These are phyloP conservation scores for Alectoria sarmentosa DNA, from an alignment of 495 filamentous ascomycete genomes.

Conservation along the genomic window DNA sequence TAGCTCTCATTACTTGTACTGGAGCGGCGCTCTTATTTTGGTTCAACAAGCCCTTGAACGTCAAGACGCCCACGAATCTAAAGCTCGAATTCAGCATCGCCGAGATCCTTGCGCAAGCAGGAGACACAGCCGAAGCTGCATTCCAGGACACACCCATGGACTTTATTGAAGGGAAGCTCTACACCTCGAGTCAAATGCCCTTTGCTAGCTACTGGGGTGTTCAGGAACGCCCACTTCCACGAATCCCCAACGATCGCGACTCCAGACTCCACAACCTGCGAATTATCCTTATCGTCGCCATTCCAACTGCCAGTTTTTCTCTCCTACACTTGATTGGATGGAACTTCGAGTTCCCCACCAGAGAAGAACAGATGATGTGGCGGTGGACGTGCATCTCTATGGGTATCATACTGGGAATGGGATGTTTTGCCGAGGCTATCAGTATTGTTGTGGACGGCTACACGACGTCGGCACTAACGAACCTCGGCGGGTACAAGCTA, in stretches of 20 bases:
- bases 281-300: slow-evolving; percentile 15
- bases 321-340: slow-evolving; percentile 33
- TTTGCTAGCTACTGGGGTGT: slow-evolving; percentile 10
- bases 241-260: slow-evolving; percentile 28
- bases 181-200: slow-evolving; percentile 17
- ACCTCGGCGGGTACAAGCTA: slow-evolving; percentile 20
- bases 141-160: slow-evolving; percentile 29
- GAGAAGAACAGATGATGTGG: slow-evolving; percentile 32
- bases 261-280: slow-evolving; percentile 13
- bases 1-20: slow-evolving; percentile 29
- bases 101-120: background rate
- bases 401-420: slow-evolving; percentile 10
- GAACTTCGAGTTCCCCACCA: slow-evolving; percentile 37
- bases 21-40: slow-evolving; percentile 25
- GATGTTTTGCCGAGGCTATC: slow-evolving; percentile 13
- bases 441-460: slow-evolving; percentile 14
- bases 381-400: slow-evolving; percentile 18
- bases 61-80: slow-evolving; percentile 21
- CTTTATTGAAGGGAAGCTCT: slow-evolving; percentile 28
- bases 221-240: slow-evolving; percentile 21
- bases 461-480: slow-evolving; percentile 16
- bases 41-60: slow-evolving; percentile 30
- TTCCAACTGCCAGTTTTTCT: slow-evolving; percentile 25
- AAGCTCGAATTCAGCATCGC: background rate
- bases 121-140: slow-evolving; percentile 2